Evolutionary conservation across 1,139 yeast species (phyloP).

Genomic region (Geotrichum fermentans): DNA sequence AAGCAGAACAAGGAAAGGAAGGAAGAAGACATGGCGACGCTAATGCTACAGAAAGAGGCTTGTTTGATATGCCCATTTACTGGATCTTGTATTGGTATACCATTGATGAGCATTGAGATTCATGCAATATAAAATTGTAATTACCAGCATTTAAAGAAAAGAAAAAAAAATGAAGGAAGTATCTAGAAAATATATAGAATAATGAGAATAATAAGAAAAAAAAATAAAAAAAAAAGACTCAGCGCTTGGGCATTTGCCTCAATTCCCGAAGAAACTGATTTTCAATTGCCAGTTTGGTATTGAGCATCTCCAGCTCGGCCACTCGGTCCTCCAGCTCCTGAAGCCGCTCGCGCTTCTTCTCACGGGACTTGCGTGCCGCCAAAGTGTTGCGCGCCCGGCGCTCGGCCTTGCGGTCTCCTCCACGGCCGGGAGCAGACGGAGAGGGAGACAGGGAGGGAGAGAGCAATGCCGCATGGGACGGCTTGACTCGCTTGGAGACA

Average conservation of each 20-base stretch:
- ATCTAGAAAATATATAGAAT: too few relatives aligned
- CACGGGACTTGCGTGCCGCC: constrained; percentile 94
- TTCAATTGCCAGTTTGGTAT: constrained; percentile 15
- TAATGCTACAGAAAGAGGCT: too few relatives aligned
- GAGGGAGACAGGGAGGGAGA: background rate
- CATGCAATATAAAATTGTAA: too few relatives aligned
- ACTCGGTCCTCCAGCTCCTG: constrained; percentile 73
- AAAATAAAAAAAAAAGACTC: background rate
- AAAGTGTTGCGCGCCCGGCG: constrained; percentile 94
- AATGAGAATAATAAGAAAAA: background rate
- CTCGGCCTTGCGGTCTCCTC: constrained; percentile 56
- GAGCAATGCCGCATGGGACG: background rate
- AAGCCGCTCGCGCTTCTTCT: constrained; percentile 88
- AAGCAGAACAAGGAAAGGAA: too few relatives aligned
- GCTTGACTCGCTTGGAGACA: background rate
- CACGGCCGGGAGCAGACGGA: background rate
- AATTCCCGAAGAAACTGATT: constrained; percentile 19
- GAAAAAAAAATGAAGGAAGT: too few relatives aligned
- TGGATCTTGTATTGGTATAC: too few relatives aligned
- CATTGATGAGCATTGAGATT: too few relatives aligned
- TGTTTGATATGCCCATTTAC: too few relatives aligned
- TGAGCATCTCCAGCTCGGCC: constrained; percentile 44
- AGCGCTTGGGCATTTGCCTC: constrained; percentile 7
- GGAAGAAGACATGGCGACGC: too few relatives aligned
- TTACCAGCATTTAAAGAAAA: too few relatives aligned